phyloP scores from a whole-genome alignment of 2,329 filamentous ascomycete species.

The Xylaria hypoxylon region DNA sequence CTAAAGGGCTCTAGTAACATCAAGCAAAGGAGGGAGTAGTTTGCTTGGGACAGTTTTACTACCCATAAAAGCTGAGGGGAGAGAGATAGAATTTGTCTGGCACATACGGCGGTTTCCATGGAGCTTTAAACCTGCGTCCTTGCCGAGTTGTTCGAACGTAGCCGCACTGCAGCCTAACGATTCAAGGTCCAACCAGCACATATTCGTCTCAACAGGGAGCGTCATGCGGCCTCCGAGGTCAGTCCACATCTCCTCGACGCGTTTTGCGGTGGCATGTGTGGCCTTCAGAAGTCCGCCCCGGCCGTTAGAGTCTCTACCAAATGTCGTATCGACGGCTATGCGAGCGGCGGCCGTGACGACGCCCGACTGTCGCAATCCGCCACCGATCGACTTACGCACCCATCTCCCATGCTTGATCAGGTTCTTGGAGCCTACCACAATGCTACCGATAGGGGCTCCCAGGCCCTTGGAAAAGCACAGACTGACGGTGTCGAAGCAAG shows the following conservation, averaged over 20 bases:
- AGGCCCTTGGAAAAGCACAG: slow-evolving; percentile 66
- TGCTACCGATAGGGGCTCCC: slow-evolving; percentile 64
- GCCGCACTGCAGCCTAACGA: slow-evolving; percentile 42
- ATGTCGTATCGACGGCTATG: slow-evolving; percentile 83
- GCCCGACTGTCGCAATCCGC: slow-evolving; percentile 80
- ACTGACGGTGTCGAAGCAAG: slow-evolving; percentile 60
- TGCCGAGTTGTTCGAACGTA: slow-evolving; percentile 46
- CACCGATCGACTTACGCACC: slow-evolving; percentile 84
- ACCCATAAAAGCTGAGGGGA: not conserved
- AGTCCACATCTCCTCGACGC: slow-evolving; percentile 72
- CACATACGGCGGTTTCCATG: slow-evolving; percentile 42
- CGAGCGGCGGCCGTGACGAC: slow-evolving; percentile 80
- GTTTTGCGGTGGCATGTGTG: slow-evolving; percentile 69
- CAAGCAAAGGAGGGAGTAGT: not conserved
- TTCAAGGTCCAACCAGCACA: slow-evolving; percentile 74
- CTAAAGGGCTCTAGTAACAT: not conserved
- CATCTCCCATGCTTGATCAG: slow-evolving; percentile 77
- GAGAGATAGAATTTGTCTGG: not conserved
- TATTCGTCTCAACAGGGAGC: slow-evolving; percentile 76
- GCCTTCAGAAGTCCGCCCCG: slow-evolving; percentile 57
- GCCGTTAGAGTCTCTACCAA: slow-evolving; percentile 64
- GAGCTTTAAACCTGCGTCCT: slow-evolving; percentile 46
- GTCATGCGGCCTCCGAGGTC: slow-evolving; percentile 69
- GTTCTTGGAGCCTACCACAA: slow-evolving; percentile 58
- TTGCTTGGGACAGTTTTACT: not conserved